Evolutionary conservation across 2,329 filamentous ascomycete genomes (phyloP), one percentile per base, ranked within the genome.

Genomic region (Xylariaceae sp.): DNA sequence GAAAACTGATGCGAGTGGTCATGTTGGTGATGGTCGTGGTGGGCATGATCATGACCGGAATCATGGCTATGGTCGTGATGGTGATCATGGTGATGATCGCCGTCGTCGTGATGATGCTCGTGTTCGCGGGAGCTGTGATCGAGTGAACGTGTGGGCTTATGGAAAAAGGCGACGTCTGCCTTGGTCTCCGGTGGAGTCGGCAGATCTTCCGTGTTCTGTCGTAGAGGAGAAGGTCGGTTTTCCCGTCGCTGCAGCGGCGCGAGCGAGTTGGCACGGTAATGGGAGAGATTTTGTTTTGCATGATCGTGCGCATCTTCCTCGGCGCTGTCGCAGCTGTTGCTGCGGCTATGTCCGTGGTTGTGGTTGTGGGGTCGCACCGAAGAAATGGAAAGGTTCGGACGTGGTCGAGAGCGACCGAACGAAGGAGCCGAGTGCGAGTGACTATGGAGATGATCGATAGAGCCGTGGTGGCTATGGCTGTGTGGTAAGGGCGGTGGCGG

Each of bases 401-500:
- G 56, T 26, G 50, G 56, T 44, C 62, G 55, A 4, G 61, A 58
- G 35, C 60, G 62, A 35, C 66, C 64, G 35, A 72, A 60, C 30
- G 65, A 60, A 7, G 62, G 54, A 12, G 63, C 59, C 21, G 66
- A 62, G 43, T 65, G 59, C 17, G 56, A 51, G 38, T 65, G 62
- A 9, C 56, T 50, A 42, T 65, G 64, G 5, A 55, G 48, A 23
- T 57, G 63, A 7, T 64, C 62, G 29, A 61, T 60, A 9, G 61
- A 57, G 38, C 57, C 35, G 19, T 50, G 47, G 16, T 41, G 42
- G 15, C 26, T 46, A 35, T 62, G 59, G 34, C 37, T 66, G 48
- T 70, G 70, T 36, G 69, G 67, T 31, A 74, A 57, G 27, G 70
- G 63, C 24, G 71, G 65, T 24, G 70, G 66, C n/a, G 74, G 74